phyloP scores from a whole-genome alignment of 805 yeast genomes.

The Geotrichum ghanense region DNA sequence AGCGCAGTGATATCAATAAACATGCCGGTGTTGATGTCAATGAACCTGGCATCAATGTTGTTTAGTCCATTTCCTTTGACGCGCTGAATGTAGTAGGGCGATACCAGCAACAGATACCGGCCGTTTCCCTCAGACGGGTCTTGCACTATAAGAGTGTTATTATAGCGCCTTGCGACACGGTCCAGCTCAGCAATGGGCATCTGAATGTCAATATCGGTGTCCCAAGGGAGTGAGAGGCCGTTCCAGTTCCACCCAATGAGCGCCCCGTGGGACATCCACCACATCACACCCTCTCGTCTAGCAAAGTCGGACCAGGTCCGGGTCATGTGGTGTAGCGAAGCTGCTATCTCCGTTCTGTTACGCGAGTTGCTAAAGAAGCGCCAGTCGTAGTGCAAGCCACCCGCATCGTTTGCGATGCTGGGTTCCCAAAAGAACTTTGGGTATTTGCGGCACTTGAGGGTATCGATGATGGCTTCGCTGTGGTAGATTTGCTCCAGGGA shows the following conservation, averaged over 20 bases:
- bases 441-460: background rate
- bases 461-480: background rate
- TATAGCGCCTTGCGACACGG: constrained; percentile 35
- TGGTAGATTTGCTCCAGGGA: background rate
- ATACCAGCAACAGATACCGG: constrained; percentile 35
- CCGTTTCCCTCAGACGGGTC: constrained; percentile 37
- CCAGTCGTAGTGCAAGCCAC: constrained; percentile 45
- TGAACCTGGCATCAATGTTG: constrained; percentile 46
- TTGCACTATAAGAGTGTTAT: constrained; percentile 34
- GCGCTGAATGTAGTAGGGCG: constrained; percentile 39
- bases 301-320: constrained; percentile 36
- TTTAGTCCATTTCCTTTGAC: constrained; percentile 36
- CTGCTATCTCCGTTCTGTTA: constrained; percentile 29
- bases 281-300: constrained; percentile 30
- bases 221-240: constrained; percentile 44
- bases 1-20: constrained; percentile 50
- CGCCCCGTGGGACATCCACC: constrained; percentile 42
- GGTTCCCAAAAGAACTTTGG: background rate
- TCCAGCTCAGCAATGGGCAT: constrained; percentile 37
- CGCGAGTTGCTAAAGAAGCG: constrained; percentile 43
- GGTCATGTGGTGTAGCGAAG: constrained; percentile 36
- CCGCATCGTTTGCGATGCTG: background rate
- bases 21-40: constrained; percentile 47
- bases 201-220: constrained; percentile 38
- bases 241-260: constrained; percentile 40